Base-by-base conservation (phyloP, 441 rosid species). In the Gossypium gossypioides region DNA sequence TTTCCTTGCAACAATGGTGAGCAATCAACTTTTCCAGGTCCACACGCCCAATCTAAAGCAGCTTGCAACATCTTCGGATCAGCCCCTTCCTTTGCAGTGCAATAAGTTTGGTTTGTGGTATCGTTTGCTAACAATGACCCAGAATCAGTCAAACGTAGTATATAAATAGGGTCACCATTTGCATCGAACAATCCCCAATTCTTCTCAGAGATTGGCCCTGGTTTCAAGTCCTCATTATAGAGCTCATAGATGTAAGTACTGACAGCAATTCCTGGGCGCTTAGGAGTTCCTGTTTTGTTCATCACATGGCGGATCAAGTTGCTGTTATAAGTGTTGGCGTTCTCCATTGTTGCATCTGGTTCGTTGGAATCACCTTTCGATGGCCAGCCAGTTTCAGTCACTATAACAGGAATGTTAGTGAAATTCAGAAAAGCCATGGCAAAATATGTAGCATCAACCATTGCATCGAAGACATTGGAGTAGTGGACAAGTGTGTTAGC, bases 31-130 rank as follows among this genome's bases (percentile, higher is more conserved):
- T 82, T 82, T n/a, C 85, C 85, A 0, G 76, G 70, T 15, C 85
- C 85, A 27, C 83, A 83, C 0, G 86, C 86, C 86, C 86, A 83
- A 69, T 83, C 86, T 66, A 83, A 69, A 34, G 84, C 84, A 40
- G 86, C 84, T 70, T 83, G 86, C 61, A 83, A 75, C 80, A 81
- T 83, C 72, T 76, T 83, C 0, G 75, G 76, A 71, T 83, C 86
- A 21, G 80, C 81, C 27, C 81, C 81, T 1, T 68, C 75, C 78
- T 61, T 79, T 2, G 80, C 84, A 32, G 78, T 69, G 55, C 86
- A 83, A 68, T 58, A 83, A 0, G 86, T 83, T 73, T 81, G 86
- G 68, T 81, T 81, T 13, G 83, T 81, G 4, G 86, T 83, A 67
- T 83, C 86, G 62, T 81, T 83, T 18, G 83, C 86, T 37, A 83